Base-by-base conservation (phyloP, 495 filamentous ascomycete species). In the Tuber aestivum region DNA sequence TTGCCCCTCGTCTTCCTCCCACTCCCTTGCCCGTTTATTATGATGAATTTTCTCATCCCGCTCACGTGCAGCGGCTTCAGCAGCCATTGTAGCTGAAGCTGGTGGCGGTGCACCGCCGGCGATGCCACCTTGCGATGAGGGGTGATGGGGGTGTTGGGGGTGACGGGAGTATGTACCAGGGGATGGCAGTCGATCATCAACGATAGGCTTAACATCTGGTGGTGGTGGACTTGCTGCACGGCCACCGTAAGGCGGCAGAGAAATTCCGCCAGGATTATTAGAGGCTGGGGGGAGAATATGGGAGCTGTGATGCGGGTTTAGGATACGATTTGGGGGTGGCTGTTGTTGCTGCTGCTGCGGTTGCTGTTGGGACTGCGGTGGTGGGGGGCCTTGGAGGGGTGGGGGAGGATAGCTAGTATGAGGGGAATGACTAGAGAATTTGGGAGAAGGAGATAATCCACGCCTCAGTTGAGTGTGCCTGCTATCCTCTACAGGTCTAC, bases 161-260 rank as follows among this genome's bases (percentile, higher is more conserved):
- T 65, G n/a, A n/a, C n/a, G n/a, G n/a, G n/a, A n/a, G n/a, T n/a
- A 65, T 71, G 92, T 90, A 75, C 92, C 92, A 40, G 94, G 93
- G 18, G 95, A 97, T 23, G 93, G 90, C 78, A 92, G 91, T 41
- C 92, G 90, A 80, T 92, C 92, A 74, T 97, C 95, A 78, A 94
- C 89, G 81, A 97, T 90, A 0, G 94, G 93, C 70, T 93, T 90
- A 72, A 94, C 91, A 72, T 97, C 95, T 45, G 92, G 89, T 40
- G 92, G 89, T 56, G 94, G 94, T n/a, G n/a, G n/a, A 80, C 92
- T 95, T 78, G 89, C 90, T 42, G 82, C 80, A 74, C 84, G 83
- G 70, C 72, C 56, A 6, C 77, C 77, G 84, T 85, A 78, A 45
- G 85, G 84, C 50, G 78, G 84, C 81, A 73, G 86, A 84, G 78